phyloP scores from a whole-genome alignment of 1,284 basidiomycete genomes.

The Heimioporus punctisporus region DNA sequence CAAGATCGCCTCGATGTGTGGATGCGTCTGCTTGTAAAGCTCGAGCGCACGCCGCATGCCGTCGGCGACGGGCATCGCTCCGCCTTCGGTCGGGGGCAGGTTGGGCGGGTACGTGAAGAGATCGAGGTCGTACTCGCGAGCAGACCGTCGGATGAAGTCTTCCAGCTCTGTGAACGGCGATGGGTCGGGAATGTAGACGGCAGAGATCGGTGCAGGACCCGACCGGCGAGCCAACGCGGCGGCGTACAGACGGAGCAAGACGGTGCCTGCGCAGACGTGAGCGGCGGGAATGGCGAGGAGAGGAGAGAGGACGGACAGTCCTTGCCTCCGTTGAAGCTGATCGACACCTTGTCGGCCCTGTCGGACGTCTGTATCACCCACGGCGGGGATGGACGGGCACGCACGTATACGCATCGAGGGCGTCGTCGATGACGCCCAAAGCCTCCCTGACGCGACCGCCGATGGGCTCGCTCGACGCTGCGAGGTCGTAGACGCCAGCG shows the following conservation, averaged over 20 bases:
- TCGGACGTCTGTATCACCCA: conserved; percentile 2
- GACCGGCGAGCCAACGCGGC: conserved; percentile 60
- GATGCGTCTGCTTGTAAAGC: conserved; percentile 70
- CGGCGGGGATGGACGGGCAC: conserved; percentile 31
- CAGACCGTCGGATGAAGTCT: conserved; percentile 75
- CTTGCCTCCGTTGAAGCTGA: conserved; percentile 99
- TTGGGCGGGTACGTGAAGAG: conserved; percentile 63
- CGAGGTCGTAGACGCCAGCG: conserved; percentile 63
- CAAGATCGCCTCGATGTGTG: conserved; percentile 78
- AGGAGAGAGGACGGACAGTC: conserved; percentile 69
- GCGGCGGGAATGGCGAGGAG: too few species aligned
- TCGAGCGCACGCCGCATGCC: conserved; percentile 86
- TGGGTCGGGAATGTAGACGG: conserved; percentile 90
- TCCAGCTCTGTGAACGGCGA: conserved; percentile 91
- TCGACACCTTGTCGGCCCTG: conserved; percentile 69
- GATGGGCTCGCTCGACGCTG: conserved; percentile 53
- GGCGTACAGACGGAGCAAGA: conserved; percentile 89
- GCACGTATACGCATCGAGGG: conserved; percentile 78
- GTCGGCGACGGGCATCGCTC: too few species aligned
- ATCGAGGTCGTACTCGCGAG: conserved; percentile 75
- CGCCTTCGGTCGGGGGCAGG: too few species aligned
- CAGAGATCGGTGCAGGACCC: conserved; percentile 59
- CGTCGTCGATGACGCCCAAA: conserved; percentile 75
- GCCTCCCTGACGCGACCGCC: conserved; percentile 74
- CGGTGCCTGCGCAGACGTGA: conserved; percentile 91